phyloP scores from a whole-genome alignment of 2,329 filamentous ascomycete species.

The Epichloe elymi region DNA sequence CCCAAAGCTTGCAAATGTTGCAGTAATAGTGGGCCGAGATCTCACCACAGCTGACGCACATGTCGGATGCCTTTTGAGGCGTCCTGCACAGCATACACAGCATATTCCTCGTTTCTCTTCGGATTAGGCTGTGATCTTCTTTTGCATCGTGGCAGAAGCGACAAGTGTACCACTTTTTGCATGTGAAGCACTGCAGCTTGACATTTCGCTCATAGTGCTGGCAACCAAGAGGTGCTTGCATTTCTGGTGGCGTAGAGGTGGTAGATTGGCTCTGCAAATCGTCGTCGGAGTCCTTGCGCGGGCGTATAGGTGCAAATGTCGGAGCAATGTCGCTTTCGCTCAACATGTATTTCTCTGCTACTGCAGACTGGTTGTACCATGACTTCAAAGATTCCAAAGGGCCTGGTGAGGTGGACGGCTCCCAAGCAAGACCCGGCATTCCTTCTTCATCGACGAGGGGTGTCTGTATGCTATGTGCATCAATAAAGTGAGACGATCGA shows the following conservation, averaged over 20 bases:
- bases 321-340: conserved; percentile 50
- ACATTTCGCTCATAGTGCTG: conserved; percentile 91
- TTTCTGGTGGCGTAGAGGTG: conserved; percentile 12
- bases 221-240: conserved; percentile 55
- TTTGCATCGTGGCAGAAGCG: conserved; percentile 82
- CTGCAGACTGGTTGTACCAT: conserved; percentile 36
- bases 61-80: conserved; percentile 68
- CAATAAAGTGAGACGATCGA: conserved; percentile 18
- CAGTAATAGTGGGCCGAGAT: conserved; percentile 85
- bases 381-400: conserved; percentile 43
- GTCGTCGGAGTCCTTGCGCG: conserved; percentile 31
- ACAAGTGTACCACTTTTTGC: conserved; percentile 86
- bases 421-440: conserved; percentile 17
- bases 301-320: conserved; percentile 50
- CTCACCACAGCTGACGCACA: conserved; percentile 64
- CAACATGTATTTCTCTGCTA: conserved; percentile 32
- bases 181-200: conserved; percentile 85
- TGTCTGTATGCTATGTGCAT: conserved; percentile 3
- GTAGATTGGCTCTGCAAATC: conserved; percentile 18
- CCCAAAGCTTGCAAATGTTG: conserved; percentile 90
- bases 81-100: conserved; percentile 90
- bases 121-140: conserved; percentile 67
- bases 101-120: conserved; percentile 85
- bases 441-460: conserved; percentile 8
- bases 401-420: conserved; percentile 29